Evolutionary conservation across 2,329 filamentous ascomycete species (phyloP).

Genomic region (Aspergillus tamarii): DNA sequence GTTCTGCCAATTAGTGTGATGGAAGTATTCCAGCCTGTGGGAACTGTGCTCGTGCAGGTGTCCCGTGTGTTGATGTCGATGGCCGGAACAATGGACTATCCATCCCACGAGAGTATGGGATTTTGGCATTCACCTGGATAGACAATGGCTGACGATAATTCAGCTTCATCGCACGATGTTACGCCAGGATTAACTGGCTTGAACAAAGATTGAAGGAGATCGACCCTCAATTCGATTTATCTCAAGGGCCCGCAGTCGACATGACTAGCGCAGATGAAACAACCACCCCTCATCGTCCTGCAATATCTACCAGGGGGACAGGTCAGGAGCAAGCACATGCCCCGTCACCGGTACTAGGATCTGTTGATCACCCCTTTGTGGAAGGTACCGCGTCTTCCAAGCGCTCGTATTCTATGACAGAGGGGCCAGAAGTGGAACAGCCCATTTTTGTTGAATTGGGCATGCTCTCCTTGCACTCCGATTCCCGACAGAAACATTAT

Average conservation of each 20-base stretch:
- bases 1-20: no score
- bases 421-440: constrained; percentile 21
- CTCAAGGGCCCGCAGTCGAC: constrained; percentile 31
- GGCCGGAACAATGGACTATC: constrained; percentile 38
- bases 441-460: constrained; percentile 41
- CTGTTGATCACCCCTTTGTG: no score
- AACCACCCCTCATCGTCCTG: not conserved
- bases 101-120: constrained; percentile 40
- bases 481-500: constrained; percentile 43
- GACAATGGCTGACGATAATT: no score
- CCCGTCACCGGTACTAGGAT: no score
- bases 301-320: no score
- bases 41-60: constrained; percentile 41
- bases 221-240: constrained; percentile 35
- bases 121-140: not conserved
- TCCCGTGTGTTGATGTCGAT: constrained; percentile 44
- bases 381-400: no score
- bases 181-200: no score
- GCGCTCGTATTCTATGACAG: no score
- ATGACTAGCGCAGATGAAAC: constrained; percentile 11
- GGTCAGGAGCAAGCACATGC: no score
- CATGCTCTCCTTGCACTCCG: constrained; percentile 43
- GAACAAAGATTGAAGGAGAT: constrained; percentile 28
- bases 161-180: no score
- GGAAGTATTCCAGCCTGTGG: constrained; percentile 9